These are phyloP conservation scores for Xerocomus nothofagi DNA, from an alignment of 1,284 basidiomycete genomes.

Conservation along the genomic window DNA sequence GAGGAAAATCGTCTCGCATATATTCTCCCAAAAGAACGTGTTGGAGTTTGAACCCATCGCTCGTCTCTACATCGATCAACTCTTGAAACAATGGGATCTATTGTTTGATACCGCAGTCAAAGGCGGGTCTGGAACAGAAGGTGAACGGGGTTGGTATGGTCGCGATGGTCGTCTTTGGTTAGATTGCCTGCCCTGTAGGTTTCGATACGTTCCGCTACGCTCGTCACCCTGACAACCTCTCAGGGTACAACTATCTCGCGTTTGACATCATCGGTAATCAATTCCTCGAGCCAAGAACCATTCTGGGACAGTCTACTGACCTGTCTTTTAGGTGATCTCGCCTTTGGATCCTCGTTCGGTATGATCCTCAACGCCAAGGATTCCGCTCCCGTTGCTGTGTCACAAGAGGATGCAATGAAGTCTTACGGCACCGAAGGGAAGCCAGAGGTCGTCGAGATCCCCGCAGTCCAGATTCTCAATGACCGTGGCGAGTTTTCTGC, in stretches of 20 bases:
- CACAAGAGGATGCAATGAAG: constrained; percentile 52
- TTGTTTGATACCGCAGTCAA: constrained; percentile 59
- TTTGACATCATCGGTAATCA: constrained; percentile 78
- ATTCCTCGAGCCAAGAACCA: background rate
- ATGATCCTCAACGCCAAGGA: constrained; percentile 82
- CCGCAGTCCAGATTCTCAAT: constrained; percentile 86
- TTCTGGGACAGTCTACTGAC: constrained; percentile 6
- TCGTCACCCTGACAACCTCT: constrained; percentile 26
- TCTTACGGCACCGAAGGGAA: constrained; percentile 50
- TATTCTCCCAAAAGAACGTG: constrained; percentile 84
- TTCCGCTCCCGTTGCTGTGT: constrained; percentile 61
- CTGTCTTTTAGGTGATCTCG: constrained; percentile 58
- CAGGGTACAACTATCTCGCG: constrained; percentile 75
- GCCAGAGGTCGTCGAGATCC: constrained; percentile 59
- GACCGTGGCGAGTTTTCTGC: constrained; percentile 87
- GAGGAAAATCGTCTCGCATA: constrained; percentile 86
- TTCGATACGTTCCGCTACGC: background rate
- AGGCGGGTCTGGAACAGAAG: constrained; percentile 56
- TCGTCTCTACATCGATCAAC: constrained; percentile 55
- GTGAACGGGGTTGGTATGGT: constrained; percentile 66
- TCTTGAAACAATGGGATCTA: constrained; percentile 81
- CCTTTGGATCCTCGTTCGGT: constrained; percentile 86
- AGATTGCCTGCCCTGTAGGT: constrained; percentile 70
- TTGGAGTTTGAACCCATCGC: constrained; percentile 81
- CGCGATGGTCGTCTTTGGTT: constrained; percentile 65